These are phyloP conservation scores for Kazachstania psychrophila DNA, from an alignment of 805 yeast species.

Conservation along the genomic window DNA sequence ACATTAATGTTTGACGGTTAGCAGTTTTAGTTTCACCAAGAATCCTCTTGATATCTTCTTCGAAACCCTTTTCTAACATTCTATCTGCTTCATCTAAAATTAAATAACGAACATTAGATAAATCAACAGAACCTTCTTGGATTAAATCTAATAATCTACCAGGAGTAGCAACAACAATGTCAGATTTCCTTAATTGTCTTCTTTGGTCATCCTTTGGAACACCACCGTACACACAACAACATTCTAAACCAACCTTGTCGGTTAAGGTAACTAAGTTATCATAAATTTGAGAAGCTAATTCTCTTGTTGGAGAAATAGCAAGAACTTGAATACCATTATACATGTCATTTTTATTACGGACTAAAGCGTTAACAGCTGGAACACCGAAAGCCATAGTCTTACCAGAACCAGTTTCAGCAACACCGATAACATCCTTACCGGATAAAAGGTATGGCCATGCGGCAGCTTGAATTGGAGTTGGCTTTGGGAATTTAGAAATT, in stretches of 20 bases:
- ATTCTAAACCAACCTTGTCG: slow-evolving; percentile 48
- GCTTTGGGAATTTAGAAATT: slow-evolving; percentile 68
- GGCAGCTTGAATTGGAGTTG: slow-evolving; percentile 91
- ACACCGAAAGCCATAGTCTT: slow-evolving; percentile 96
- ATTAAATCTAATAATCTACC: slow-evolving; percentile 88
- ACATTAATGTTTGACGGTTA: slow-evolving; percentile 87
- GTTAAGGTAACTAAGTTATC: slow-evolving; percentile 68
- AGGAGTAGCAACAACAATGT: slow-evolving; percentile 94
- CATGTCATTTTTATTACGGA: slow-evolving; percentile 24
- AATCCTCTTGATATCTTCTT: slow-evolving; percentile 85
- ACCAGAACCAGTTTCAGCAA: slow-evolving; percentile 98
- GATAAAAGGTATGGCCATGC: slow-evolving; percentile 86
- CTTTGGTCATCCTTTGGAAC: slow-evolving; percentile 93
- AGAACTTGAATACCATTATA: slow-evolving; percentile 56
- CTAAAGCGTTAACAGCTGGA: slow-evolving; percentile 78
- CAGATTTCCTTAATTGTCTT: slow-evolving; percentile 51
- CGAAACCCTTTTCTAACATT: slow-evolving; percentile 97
- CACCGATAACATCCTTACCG: slow-evolving; percentile 85
- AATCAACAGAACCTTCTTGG: slow-evolving; percentile 74
- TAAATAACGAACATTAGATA: slow-evolving; percentile 60
- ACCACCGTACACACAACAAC: slow-evolving; percentile 93
- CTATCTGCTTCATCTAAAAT: slow-evolving; percentile 97
- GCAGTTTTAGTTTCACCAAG: slow-evolving; percentile 47
- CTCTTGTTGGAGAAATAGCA: slow-evolving; percentile 94
- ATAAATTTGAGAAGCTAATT: slow-evolving; percentile 86